Conservation (phyloP, 768 basidiomycete genomes). For the Boletus reticulatus region DNA sequence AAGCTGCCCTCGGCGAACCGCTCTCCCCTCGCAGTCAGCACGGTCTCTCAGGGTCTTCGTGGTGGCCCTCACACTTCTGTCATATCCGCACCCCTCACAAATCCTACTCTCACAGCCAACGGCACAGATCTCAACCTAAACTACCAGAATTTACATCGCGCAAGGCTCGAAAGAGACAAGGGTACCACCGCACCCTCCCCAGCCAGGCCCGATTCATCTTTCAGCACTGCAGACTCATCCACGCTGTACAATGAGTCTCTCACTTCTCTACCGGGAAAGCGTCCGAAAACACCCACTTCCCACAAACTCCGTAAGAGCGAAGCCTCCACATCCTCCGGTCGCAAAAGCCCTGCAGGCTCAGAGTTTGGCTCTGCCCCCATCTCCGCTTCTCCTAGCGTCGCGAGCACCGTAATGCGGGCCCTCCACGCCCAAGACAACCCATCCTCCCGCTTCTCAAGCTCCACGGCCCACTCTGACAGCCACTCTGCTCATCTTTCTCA, state of each 20-base stretch:
- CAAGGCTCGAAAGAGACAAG: constrained; percentile 54
- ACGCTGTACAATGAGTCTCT: constrained; percentile 54
- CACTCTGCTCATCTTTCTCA: constrained; percentile 45
- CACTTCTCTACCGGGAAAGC: constrained; percentile 35
- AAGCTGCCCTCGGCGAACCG: constrained; percentile 51
- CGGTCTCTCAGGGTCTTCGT: constrained; percentile 54
- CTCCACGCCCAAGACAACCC: constrained; percentile 57
- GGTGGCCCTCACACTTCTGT: constrained; percentile 29
- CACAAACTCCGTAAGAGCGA: constrained; percentile 50
- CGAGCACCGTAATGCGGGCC: constrained; percentile 45
- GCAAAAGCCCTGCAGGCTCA: constrained; percentile 46
- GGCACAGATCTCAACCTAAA: constrained; percentile 77
- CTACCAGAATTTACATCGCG: constrained; percentile 46
- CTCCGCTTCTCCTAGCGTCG: constrained; percentile 29
- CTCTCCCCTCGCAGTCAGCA: constrained; percentile 57
- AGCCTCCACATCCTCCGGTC: constrained; percentile 48
- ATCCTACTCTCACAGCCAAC: constrained; percentile 69
- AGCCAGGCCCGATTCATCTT: constrained; percentile 49
- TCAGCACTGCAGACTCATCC: constrained; percentile 56
- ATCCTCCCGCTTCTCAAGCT: constrained; percentile 55
- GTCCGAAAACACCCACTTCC: constrained; percentile 35
- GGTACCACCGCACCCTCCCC: constrained; percentile 24
- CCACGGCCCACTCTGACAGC: constrained; percentile 43
- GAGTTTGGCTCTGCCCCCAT: constrained; percentile 52
- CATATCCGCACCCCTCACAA: constrained; percentile 84